Base-by-base conservation (phyloP, 73 alveolate genomes). In the Paramecium sonneborni region DNA sequence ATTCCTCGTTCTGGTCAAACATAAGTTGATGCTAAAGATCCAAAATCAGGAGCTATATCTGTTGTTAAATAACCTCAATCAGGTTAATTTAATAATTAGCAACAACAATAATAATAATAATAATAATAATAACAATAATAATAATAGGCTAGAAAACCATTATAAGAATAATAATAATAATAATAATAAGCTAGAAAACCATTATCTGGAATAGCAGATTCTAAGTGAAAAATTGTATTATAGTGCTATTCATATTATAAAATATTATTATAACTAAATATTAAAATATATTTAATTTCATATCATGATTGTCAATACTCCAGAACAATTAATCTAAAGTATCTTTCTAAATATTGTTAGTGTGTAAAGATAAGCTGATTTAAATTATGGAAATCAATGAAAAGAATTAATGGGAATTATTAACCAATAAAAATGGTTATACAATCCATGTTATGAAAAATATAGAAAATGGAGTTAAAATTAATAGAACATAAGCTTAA, bases 371-470 rank as follows among this genome's bases (percentile, higher is more conserved):
- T 15, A 48, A 18, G 68, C 3, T 48, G 3, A 12, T 48, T 3
- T 48, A 48, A 48, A 48, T 48, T 3, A 48, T 74, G 38, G 86
- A 72, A 9, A 72, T 72, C 7, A 79, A 79, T 79, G 90, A 79
- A 46, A 44, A 38, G 41, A 79, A 79, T 79, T 30, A 41, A 23
- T 79, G 90, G 90, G 76, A 79, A 79, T 46, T 79, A 20, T 44
- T 79, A 57, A 12, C 41, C 34, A 74, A 74, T 74, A 74, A 74
- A 11, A 39, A 74, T 10, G 87, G 39, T 21, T 74, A 74, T 6
- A 74, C 58, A 15, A 32, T 74, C 0, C 44, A 74, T 37, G 44
- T 39, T 12, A 74, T 37, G 87, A 74, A 34, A 37, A 74, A 74
- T 37, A 62, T 67, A 34, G 87, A 74, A 23, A 74, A 74, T 35